Percentiles rank a stretch among this genome's conserved stretches.
These are phyloP conservation scores for Akanthomyces uredinophilus DNA, from an alignment of 2,329 filamentous ascomycete genomes.

Conservation along the genomic window DNA sequence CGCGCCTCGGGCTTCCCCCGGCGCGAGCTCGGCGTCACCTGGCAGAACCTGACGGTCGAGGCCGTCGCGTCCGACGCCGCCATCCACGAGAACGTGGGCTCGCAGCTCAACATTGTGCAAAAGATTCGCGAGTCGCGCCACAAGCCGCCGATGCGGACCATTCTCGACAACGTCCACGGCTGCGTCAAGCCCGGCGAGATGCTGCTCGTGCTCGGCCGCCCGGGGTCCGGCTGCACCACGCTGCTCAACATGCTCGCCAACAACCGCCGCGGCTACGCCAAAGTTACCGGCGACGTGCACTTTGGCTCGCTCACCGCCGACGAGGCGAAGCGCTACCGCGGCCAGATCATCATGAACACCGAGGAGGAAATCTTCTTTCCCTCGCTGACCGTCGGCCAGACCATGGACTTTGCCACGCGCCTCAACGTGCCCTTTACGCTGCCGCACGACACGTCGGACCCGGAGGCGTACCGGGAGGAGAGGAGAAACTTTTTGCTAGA, in stretches of 20 bases:
- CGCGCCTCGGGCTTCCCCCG: constrained; percentile 40
- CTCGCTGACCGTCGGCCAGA: constrained; percentile 64
- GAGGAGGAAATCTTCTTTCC: constrained; percentile 64
- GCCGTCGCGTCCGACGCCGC: constrained; percentile 57
- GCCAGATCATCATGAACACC: constrained; percentile 64
- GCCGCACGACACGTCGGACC: constrained; percentile 36
- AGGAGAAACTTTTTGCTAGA: constrained; percentile 51
- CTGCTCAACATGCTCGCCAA: constrained; percentile 67
- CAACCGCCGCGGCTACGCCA: constrained; percentile 52
- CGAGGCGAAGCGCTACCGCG: constrained; percentile 45
- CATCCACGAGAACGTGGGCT: constrained; percentile 59
- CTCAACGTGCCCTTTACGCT: constrained; percentile 50
- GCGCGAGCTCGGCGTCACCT: constrained; percentile 57
- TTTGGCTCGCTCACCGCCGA: constrained; percentile 48
- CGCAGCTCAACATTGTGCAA: constrained; percentile 52
- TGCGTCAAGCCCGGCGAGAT: constrained; percentile 70
- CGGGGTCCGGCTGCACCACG: constrained; percentile 66
- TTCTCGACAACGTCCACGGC: constrained; percentile 60
- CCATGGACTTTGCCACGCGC: constrained; percentile 62
- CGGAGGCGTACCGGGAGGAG: constrained; percentile 41
- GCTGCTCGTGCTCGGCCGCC: constrained; percentile 63
- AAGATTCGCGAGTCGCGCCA: constrained; percentile 47
- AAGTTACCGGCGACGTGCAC: constrained; percentile 52
- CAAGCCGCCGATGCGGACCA: constrained; percentile 57
- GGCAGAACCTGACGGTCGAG: constrained; percentile 58